Percentiles rank a stretch among this genome's conserved stretches.
Evolutionary conservation across 352 stramenopile species (phyloP).

Genomic region (Globisporangium megalacanthum): DNA sequence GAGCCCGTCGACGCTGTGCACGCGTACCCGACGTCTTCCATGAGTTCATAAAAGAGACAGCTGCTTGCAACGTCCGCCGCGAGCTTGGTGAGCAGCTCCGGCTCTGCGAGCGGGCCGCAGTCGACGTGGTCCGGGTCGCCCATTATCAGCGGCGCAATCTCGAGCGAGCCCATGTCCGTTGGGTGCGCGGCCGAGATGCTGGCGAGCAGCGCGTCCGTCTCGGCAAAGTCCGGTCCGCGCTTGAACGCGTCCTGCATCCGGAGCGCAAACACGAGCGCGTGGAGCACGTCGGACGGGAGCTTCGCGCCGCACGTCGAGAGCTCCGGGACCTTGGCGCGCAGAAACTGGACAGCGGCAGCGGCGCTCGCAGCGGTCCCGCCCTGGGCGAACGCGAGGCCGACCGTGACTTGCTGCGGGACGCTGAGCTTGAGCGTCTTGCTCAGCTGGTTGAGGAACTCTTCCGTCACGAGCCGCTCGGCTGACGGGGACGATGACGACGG

Average conservation of each 20-base stretch:
- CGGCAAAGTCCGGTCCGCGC: slow-evolving; percentile 52
- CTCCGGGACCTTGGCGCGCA: slow-evolving; percentile 81
- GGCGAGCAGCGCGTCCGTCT: slow-evolving; percentile 83
- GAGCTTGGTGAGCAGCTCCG: slow-evolving; percentile 66
- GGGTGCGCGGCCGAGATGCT: slow-evolving; percentile 82
- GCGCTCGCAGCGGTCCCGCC: slow-evolving; percentile 54
- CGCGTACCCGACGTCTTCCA: slow-evolving; percentile 88
- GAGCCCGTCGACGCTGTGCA: slow-evolving; percentile 71
- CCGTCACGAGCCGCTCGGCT: slow-evolving; percentile 42
- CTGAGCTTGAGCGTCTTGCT: slow-evolving; percentile 81
- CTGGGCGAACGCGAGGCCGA: slow-evolving; percentile 78
- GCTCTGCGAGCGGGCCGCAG: slow-evolving; percentile 51
- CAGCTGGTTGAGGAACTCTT: slow-evolving; percentile 78
- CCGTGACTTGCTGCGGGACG: slow-evolving; percentile 79
- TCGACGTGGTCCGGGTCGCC: slow-evolving; percentile 85
- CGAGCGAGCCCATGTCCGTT: slow-evolving; percentile 81
- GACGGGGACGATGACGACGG: slow-evolving; percentile 6
- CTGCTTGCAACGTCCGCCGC: slow-evolving; percentile 72
- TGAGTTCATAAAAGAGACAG: slow-evolving; percentile 87
- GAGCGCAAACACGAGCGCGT: slow-evolving; percentile 78
- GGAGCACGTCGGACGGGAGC: slow-evolving; percentile 77
- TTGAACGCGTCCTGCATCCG: slow-evolving; percentile 80
- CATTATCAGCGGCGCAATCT: slow-evolving; percentile 82
- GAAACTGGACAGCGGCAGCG: slow-evolving; percentile 62
- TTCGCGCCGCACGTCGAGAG: slow-evolving; percentile 79